Evolutionary conservation across 176 grass and related monocot species (phyloP).

Genomic region (Microstegium vimineum): DNA sequence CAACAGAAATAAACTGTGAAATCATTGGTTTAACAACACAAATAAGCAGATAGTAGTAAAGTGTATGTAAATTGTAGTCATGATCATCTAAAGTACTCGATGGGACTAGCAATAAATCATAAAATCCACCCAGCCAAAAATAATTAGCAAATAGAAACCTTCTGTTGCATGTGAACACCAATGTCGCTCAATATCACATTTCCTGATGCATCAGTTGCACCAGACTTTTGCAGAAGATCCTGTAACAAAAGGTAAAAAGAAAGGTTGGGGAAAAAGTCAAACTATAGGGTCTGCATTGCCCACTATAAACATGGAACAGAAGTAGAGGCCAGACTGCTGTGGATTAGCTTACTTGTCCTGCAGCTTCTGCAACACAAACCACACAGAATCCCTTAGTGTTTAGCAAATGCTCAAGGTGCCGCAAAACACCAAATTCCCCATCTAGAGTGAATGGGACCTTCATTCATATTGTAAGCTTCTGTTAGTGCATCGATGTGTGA

Average conservation of each 20-base stretch:
- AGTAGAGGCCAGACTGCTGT: neutral
- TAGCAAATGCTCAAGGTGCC: constrained; percentile 72
- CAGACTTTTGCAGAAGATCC: constrained; percentile 84
- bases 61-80: neutral
- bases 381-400: constrained; percentile 83
- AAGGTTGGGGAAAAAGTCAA: neutral
- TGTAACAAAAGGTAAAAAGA: constrained; percentile 26
- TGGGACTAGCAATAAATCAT: neutral
- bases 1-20: neutral
- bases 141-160: constrained; percentile 30
- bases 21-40: neutral
- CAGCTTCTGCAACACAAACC: constrained; percentile 90
- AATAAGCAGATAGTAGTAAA: constrained; percentile 16
- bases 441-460: constrained; percentile 79
- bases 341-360: constrained; percentile 70
- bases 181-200: constrained; percentile 83
- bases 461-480: constrained; percentile 28
- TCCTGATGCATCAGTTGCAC: constrained; percentile 88
- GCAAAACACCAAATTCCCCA: constrained; percentile 71
- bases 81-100: neutral
- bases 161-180: constrained; percentile 93
- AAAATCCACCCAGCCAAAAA: neutral
- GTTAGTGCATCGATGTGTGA: constrained; percentile 8
- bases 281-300: neutral
- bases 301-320: neutral